Percentiles rank a stretch among this genome's conserved stretches.
phyloP scores from a whole-genome alignment of 2,329 filamentous ascomycete genomes.

The Trichoderma koningii region DNA sequence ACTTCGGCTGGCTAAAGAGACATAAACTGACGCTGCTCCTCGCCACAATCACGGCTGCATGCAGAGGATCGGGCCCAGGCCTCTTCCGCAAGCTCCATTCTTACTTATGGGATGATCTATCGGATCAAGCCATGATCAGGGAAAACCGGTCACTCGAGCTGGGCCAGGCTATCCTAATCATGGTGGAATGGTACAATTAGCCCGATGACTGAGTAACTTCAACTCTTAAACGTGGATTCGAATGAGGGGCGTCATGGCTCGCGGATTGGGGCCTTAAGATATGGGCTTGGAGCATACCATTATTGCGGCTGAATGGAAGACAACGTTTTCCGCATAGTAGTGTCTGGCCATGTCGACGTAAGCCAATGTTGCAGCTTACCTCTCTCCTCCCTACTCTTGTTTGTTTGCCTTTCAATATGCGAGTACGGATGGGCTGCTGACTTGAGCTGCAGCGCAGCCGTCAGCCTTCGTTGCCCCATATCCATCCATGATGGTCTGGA shows the following conservation, averaged over 20 bases:
- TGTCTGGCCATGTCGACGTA: background rate
- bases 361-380: background rate
- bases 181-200: constrained; percentile 8
- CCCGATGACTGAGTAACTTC: background rate
- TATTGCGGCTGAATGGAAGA: background rate
- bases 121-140: background rate
- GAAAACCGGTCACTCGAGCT: constrained; percentile 1
- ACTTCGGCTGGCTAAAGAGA: background rate
- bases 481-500: background rate
- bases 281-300: background rate
- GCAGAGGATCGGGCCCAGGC: background rate
- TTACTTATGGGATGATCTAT: background rate
- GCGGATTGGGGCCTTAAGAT: background rate
- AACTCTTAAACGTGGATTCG: background rate
- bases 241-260: background rate
- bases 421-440: background rate
- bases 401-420: background rate
- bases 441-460: background rate
- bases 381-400: background rate
- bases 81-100: constrained; percentile 9
- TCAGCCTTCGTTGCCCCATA: background rate
- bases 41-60: background rate
- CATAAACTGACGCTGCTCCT: background rate
- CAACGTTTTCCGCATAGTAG: background rate
- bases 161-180: background rate